Evolutionary conservation across 176 grass and related monocot genomes (phyloP).

Genomic region (Hordeum marinum): DNA sequence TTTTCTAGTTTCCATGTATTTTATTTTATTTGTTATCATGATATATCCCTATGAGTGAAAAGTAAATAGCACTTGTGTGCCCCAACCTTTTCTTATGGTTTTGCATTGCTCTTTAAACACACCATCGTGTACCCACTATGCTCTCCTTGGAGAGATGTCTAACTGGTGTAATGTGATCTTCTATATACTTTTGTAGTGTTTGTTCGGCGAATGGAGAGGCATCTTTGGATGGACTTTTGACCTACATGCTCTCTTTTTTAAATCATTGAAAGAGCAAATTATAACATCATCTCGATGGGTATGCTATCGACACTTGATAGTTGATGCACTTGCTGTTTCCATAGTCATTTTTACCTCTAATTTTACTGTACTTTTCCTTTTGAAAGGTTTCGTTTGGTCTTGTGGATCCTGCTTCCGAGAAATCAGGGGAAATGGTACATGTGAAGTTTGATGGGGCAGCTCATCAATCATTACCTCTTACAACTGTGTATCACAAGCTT

Average conservation of each 20-base stretch:
- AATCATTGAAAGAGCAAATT: slow-evolving; percentile 74
- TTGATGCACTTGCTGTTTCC: neutral
- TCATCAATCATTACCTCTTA: slow-evolving; percentile 74
- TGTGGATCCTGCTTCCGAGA: slow-evolving; percentile 33
- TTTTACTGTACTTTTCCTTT: slow-evolving; percentile 15
- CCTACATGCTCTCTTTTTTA: slow-evolving; percentile 75
- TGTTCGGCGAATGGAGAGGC: slow-evolving; percentile 94
- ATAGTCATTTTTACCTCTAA: neutral
- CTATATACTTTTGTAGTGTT: slow-evolving; percentile 44
- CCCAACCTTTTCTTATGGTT: neutral
- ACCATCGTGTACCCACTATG: neutral
- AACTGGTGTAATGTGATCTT: slow-evolving; percentile 27
- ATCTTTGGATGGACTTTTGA: slow-evolving; percentile 94
- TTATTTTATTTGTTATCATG: neutral
- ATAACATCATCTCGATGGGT: slow-evolving; percentile 59
- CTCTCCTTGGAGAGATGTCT: slow-evolving; percentile 4
- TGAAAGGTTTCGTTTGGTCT: slow-evolving; percentile 79
- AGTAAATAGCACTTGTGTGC: neutral
- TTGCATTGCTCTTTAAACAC: neutral
- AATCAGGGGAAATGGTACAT: slow-evolving; percentile 36
- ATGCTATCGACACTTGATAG: slow-evolving; percentile 33
- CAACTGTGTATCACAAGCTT: slow-evolving; percentile 80
- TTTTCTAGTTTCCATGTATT: neutral
- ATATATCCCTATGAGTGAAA: neutral
- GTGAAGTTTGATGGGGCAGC: slow-evolving; percentile 56